These are phyloP conservation scores for Neonectria neomacrospora DNA, from an alignment of 2,329 filamentous ascomycete species.

Conservation along the genomic window DNA sequence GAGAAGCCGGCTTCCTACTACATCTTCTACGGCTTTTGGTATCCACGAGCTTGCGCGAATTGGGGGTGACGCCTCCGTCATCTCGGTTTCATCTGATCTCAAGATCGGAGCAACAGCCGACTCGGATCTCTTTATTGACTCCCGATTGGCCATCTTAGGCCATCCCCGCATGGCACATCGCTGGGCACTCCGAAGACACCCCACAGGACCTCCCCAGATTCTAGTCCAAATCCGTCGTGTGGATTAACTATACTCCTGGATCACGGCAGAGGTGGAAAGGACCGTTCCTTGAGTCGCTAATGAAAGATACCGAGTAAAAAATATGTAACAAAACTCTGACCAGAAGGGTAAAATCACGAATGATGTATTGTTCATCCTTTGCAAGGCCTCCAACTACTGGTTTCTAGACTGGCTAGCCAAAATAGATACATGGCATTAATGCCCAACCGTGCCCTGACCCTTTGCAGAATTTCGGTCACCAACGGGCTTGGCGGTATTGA, in stretches of 20 bases:
- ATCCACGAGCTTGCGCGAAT: neutral
- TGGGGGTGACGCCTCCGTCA: too few species aligned
- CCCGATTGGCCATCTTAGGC: neutral
- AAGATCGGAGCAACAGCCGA: neutral
- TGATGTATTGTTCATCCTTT: too few species aligned
- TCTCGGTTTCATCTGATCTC: neutral
- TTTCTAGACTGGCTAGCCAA: neutral
- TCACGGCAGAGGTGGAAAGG: too few species aligned
- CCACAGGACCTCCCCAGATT: too few species aligned
- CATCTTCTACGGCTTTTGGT: neutral
- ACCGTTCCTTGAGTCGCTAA: too few species aligned
- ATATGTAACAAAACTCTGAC: too few species aligned
- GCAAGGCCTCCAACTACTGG: neutral
- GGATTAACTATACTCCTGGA: too few species aligned
- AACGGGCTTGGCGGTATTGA: slow-evolving; percentile 40
- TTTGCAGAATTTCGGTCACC: neutral
- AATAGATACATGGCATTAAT: neutral
- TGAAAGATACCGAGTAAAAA: too few species aligned
- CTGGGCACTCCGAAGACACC: neutral
- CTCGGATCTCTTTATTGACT: neutral
- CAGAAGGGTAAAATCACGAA: too few species aligned
- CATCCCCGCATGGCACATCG: neutral
- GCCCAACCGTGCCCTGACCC: neutral
- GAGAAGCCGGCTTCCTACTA: too few species aligned
- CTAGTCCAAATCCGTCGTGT: too few species aligned